phyloP scores from a whole-genome alignment of 805 yeast genomes.

The Pichia heedii region DNA sequence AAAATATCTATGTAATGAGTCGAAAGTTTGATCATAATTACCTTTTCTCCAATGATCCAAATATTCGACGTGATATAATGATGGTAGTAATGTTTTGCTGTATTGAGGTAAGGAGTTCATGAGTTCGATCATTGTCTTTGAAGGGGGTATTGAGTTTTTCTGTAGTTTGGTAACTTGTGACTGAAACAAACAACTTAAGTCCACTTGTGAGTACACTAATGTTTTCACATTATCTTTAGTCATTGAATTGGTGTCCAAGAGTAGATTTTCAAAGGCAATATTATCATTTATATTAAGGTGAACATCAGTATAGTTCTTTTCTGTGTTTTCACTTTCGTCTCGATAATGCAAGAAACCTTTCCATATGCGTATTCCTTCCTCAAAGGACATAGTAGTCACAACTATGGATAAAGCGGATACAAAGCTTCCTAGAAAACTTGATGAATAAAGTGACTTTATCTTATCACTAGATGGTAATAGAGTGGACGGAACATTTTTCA shows the following conservation, averaged over 20 bases:
- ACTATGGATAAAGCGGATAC: conserved; percentile 32
- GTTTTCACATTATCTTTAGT: background rate
- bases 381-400: conserved; percentile 38
- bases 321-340: conserved; percentile 14
- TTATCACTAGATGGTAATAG: conserved; percentile 12
- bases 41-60: conserved; percentile 48
- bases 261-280: background rate
- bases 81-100: conserved; percentile 34
- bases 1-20: conserved; percentile 52
- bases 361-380: conserved; percentile 37
- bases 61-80: conserved; percentile 49
- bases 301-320: background rate
- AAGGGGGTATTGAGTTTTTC: conserved; percentile 41
- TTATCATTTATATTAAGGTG: background rate
- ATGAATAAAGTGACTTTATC: conserved; percentile 17
- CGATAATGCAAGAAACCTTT: conserved; percentile 31
- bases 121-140: conserved; percentile 33
- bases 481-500: conserved; percentile 8
- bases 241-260: background rate
- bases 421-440: conserved; percentile 40
- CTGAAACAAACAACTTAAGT: conserved; percentile 40
- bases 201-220: conserved; percentile 34
- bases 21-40: conserved; percentile 53
- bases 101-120: conserved; percentile 40
- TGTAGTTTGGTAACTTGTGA: conserved; percentile 47